Base-by-base conservation (phyloP, 257 asterid genomes). In the Lithospermum erythrorhizon region DNA sequence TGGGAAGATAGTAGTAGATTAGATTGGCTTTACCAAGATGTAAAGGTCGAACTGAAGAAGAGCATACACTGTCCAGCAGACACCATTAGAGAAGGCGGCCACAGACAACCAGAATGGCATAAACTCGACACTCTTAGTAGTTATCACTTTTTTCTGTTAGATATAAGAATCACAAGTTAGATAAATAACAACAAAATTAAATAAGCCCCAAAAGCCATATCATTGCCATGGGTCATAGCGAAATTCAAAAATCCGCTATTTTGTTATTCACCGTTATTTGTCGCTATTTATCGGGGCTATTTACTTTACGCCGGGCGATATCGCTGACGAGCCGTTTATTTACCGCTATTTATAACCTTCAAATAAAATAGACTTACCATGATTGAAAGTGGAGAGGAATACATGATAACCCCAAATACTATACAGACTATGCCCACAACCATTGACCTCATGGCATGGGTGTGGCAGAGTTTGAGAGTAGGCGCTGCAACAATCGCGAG, bases 301-400 rank as follows among this genome's bases (percentile, higher is more conserved):
- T n/a, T n/a, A n/a, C n/a, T n/a, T n/a, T n/a, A n/a, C n/a, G n/a
- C n/a, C n/a, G n/a, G n/a, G n/a, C n/a, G n/a, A n/a, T n/a, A n/a
- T n/a, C n/a, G n/a, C n/a, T n/a, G n/a, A n/a, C n/a, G n/a, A n/a
- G n/a, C n/a, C n/a, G n/a, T n/a, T n/a, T n/a, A n/a, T n/a, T n/a
- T n/a, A n/a, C n/a, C n/a, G n/a, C n/a, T n/a, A n/a, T n/a, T n/a
- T n/a, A n/a, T n/a, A n/a, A n/a, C n/a, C n/a, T n/a, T n/a, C n/a
- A n/a, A n/a, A n/a, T n/a, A n/a, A n/a, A n/a, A 53, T 11, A 58
- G 24, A 53, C 86, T 63, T 75, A 81, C 87, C 74, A 85, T 13
- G 47, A 83, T 68, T 52, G 94, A 73, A 2, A 86, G 80, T 11
- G 95, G 95, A 6, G 96, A 64, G 20, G 64, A 84, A 19, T 85